phyloP scores from a whole-genome alignment of 2,329 filamentous ascomycete genomes.

The Aspergillus costaricaensis region DNA sequence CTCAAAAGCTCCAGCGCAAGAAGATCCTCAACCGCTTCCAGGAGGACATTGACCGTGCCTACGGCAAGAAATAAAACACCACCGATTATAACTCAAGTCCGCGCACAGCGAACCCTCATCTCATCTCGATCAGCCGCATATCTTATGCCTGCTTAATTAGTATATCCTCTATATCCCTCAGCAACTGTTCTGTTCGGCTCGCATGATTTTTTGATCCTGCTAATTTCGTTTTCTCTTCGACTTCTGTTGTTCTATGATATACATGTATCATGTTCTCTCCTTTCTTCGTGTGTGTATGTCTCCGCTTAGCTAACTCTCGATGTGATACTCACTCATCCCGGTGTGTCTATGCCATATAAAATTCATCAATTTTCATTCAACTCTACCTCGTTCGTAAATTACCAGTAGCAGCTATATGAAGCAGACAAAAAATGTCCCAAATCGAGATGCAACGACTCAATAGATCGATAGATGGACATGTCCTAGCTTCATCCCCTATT shows the following conservation, averaged over 20 bases:
- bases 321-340: not conserved
- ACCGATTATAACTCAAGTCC: not conserved
- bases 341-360: not conserved
- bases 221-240: not conserved
- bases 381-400: no score
- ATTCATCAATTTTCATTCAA: not conserved
- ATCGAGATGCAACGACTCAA: no score
- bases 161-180: not conserved
- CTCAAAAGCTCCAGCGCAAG: constrained; percentile 72
- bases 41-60: constrained; percentile 63
- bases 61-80: constrained; percentile 48
- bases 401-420: no score
- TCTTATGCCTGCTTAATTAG: not conserved
- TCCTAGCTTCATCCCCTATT: no score
- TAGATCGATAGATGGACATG: no score
- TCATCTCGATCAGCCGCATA: not conserved
- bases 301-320: not conserved
- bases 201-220: not conserved
- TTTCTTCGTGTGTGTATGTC: not conserved
- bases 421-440: no score
- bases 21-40: constrained; percentile 64
- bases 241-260: not conserved
- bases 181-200: not conserved
- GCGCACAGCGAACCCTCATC: not conserved
- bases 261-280: not conserved